These are phyloP conservation scores for Ephemerocybe angulata DNA, from an alignment of 768 basidiomycete species.

Conservation along the genomic window DNA sequence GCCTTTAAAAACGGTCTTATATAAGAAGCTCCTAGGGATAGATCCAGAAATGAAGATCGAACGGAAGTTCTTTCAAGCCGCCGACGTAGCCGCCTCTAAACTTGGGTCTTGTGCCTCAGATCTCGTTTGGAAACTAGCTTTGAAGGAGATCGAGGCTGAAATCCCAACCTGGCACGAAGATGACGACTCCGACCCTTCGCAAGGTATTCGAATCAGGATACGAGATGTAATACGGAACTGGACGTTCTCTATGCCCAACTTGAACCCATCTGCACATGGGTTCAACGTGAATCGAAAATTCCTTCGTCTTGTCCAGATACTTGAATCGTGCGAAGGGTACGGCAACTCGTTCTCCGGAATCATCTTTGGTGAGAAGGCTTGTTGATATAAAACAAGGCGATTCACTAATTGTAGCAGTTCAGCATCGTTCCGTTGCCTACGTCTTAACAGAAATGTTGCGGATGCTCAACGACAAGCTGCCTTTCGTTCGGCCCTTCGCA, in stretches of 20 bases:
- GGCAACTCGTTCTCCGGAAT: slow-evolving; percentile 63
- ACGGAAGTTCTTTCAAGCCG: slow-evolving; percentile 1
- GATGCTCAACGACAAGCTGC: slow-evolving; percentile 46
- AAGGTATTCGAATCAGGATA: slow-evolving; percentile 24
- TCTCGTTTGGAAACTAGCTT: slow-evolving; percentile 59
- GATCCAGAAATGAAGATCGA: background rate
- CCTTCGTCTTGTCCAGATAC: slow-evolving; percentile 51
- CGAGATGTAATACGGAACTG: slow-evolving; percentile 52
- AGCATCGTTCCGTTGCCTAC: slow-evolving; percentile 48
- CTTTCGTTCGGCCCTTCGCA: slow-evolving; percentile 54
- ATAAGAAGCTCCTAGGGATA: slow-evolving; percentile 28
- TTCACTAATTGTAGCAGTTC: slow-evolving; percentile 39
- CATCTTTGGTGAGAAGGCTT: slow-evolving; percentile 48
- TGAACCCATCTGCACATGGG: slow-evolving; percentile 49
- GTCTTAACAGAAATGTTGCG: slow-evolving; percentile 58
- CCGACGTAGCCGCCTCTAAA: slow-evolving; percentile 19
- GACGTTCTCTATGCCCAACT: slow-evolving; percentile 62
- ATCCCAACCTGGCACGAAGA: slow-evolving; percentile 29
- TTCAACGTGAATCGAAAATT: slow-evolving; percentile 74
- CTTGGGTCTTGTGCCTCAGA: slow-evolving; percentile 70
- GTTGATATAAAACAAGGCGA: background rate
- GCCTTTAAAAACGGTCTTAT: slow-evolving; percentile 34
- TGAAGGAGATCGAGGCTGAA: slow-evolving; percentile 36
- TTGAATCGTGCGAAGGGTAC: slow-evolving; percentile 51
- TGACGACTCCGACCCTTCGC: slow-evolving; percentile 29